Percentiles rank a stretch among this genome's conserved stretches.
Conservation (phyloP, 1,139 yeast species). For the Candida neerlandica region DNA sequence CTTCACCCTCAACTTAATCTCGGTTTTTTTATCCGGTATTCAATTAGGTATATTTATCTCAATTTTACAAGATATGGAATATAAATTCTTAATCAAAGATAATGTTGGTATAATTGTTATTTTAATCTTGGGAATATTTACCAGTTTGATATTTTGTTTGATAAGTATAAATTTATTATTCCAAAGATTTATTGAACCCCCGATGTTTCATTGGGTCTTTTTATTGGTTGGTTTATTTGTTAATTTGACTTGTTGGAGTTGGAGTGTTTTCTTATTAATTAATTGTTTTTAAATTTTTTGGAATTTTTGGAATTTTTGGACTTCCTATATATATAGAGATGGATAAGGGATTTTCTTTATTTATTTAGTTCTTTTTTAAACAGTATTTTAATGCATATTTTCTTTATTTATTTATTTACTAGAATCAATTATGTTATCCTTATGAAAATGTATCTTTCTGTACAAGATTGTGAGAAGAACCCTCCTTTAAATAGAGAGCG, state of each 20-base stretch:
- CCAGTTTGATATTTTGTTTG: conserved; percentile 37
- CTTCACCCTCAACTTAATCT: conserved; percentile 37
- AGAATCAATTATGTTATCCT: background rate
- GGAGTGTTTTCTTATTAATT: conserved; percentile 18
- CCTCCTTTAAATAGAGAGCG: too few species aligned
- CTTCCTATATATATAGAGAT: background rate
- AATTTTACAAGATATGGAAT: conserved; percentile 26
- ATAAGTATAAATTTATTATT: conserved; percentile 34
- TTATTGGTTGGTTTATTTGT: conserved; percentile 34
- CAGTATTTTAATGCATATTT: background rate
- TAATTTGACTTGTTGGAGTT: conserved; percentile 29
- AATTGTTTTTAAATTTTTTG: conserved; percentile 7
- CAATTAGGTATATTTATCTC: conserved; percentile 47
- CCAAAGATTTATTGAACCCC: conserved; percentile 31
- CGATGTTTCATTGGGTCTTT: conserved; percentile 28
- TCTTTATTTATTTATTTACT: background rate
- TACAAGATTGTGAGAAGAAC: too few species aligned
- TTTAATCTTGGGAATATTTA: conserved; percentile 35
- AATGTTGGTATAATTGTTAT: conserved; percentile 39
- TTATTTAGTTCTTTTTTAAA: background rate
- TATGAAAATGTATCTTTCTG: too few species aligned
- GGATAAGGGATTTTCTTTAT: background rate
- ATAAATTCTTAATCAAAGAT: conserved; percentile 28
- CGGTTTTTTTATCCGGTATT: conserved; percentile 45
- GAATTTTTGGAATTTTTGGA: background rate